phyloP scores from a whole-genome alignment of 177 flowering plant genomes.

The Vitis hybrid region DNA sequence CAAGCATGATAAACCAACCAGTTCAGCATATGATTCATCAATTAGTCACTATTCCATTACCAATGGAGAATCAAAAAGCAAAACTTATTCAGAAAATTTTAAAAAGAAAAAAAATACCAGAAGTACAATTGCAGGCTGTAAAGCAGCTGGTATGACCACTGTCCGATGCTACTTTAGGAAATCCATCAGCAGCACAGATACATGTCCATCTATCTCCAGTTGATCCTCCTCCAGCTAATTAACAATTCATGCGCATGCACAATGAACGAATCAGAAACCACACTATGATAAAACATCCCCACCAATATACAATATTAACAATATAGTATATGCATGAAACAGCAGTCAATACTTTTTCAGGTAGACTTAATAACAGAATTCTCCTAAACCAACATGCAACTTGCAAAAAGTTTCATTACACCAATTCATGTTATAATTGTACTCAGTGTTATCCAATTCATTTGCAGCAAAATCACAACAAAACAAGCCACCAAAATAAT shows the following conservation, averaged over 20 bases:
- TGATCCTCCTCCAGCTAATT: constrained; percentile 34
- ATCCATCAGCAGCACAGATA: constrained; percentile 51
- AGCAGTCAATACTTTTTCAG: no score
- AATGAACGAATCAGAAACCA: background rate
- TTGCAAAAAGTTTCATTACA: no score
- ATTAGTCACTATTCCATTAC: background rate
- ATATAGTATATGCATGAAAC: no score
- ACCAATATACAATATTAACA: no score
- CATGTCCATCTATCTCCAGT: constrained; percentile 62
- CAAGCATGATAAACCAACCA: background rate
- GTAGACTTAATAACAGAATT: no score
- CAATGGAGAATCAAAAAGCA: background rate
- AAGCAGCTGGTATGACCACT: constrained; percentile 56
- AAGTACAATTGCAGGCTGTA: constrained; percentile 78
- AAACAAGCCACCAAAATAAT: no score
- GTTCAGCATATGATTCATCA: background rate
- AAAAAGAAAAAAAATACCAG: constrained; percentile 44
- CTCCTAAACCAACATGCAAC: no score
- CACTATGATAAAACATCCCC: background rate
- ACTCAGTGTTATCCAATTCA: no score
- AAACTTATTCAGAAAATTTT: background rate
- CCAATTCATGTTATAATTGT: no score
- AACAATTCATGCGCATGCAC: background rate
- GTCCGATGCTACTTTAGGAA: constrained; percentile 44
- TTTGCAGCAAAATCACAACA: no score